Evolutionary conservation across 148 eudicot species (phyloP).

Genomic region (Arctostaphylos glauca): DNA sequence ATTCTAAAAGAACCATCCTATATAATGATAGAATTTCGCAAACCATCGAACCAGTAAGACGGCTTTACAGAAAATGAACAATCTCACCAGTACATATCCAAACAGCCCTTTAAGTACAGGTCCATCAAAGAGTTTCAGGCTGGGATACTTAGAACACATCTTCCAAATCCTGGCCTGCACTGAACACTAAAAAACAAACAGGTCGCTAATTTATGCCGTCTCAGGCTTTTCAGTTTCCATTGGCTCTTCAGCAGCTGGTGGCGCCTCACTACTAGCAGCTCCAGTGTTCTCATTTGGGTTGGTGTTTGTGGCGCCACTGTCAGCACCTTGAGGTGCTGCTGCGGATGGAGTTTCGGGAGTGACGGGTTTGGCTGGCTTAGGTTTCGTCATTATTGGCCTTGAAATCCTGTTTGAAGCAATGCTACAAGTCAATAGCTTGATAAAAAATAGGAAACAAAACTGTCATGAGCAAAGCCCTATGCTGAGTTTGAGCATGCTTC

Average conservation of each 20-base stretch:
- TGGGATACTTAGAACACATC: neutral
- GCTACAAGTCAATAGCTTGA: constrained; percentile 13
- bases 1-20: constrained; percentile 9
- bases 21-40: neutral
- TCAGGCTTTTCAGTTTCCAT: constrained; percentile 61
- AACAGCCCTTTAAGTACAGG: neutral
- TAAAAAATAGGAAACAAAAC: neutral
- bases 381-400: constrained; percentile 80
- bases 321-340: constrained; percentile 41
- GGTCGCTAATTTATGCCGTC: constrained; percentile 17
- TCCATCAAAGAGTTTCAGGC: neutral
- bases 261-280: constrained; percentile 27
- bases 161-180: neutral
- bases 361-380: constrained; percentile 62
- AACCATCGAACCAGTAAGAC: constrained; percentile 8
- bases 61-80: constrained; percentile 11
- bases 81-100: neutral
- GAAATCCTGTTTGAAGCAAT: constrained; percentile 57
- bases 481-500: neutral
- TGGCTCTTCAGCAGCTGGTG: constrained; percentile 37
- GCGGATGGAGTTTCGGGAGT: constrained; percentile 56
- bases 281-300: constrained; percentile 33
- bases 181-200: neutral
- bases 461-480: neutral
- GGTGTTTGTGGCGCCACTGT: constrained; percentile 23